phyloP scores from a whole-genome alignment of 495 filamentous ascomycete species.

The Penicillium goetzii region DNA sequence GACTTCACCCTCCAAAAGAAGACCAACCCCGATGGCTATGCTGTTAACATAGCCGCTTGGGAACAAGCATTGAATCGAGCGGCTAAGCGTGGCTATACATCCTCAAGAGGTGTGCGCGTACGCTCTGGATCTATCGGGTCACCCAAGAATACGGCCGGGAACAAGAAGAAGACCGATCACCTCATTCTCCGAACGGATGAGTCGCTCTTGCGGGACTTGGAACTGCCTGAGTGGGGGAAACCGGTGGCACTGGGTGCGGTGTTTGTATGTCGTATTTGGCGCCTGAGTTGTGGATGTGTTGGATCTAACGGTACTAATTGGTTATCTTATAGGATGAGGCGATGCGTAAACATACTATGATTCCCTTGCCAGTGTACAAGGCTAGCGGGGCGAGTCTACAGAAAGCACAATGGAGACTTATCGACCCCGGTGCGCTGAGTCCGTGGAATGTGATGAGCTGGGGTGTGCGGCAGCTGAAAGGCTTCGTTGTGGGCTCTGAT shows the following conservation, averaged over 20 bases:
- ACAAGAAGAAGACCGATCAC: conserved; percentile 42
- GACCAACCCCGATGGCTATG: conserved; percentile 89
- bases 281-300: neutral
- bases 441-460: conserved; percentile 72
- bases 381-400: conserved; percentile 60
- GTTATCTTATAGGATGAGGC: conserved; percentile 61
- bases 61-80: conserved; percentile 70
- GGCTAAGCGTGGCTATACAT: conserved; percentile 65
- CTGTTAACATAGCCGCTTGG: conserved; percentile 86
- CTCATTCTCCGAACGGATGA: conserved; percentile 71
- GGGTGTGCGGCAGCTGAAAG: conserved; percentile 71
- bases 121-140: conserved; percentile 27
- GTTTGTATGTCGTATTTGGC: conserved; percentile 50
- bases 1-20: conserved; percentile 80
- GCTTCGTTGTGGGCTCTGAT: conserved; percentile 54
- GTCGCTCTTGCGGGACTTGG: conserved; percentile 68
- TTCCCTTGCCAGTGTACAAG: conserved; percentile 64
- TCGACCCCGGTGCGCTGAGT: conserved; percentile 51
- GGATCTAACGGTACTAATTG: neutral
- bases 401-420: conserved; percentile 57
- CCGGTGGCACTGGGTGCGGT: conserved; percentile 83
- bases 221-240: conserved; percentile 76
- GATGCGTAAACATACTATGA: conserved; percentile 64
- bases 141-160: neutral
- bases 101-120: conserved; percentile 41